A percentile compares a stretch with the other conserved stretches of the same genome.
phyloP scores from a whole-genome alignment of 2,329 filamentous ascomycete genomes.

The Fusarium sp. region DNA sequence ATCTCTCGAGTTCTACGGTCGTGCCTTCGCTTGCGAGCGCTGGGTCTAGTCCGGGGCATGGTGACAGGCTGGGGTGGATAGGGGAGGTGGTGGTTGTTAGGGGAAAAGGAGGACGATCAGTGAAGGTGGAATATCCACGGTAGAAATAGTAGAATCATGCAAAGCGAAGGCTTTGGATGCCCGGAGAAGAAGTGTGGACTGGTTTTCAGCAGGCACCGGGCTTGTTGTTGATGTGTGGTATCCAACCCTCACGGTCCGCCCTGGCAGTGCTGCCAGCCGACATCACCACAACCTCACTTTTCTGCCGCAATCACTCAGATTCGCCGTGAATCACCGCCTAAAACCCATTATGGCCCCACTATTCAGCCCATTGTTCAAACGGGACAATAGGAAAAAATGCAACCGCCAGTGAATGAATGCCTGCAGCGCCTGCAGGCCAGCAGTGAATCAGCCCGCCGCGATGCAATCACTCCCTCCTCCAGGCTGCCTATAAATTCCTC shows the following conservation, averaged over 20 bases:
- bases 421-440: no score
- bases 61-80: not conserved
- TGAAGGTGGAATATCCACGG: not conserved
- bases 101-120: not conserved
- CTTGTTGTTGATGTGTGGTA: not conserved
- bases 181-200: not conserved
- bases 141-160: not conserved
- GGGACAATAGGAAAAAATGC: constrained; percentile 8
- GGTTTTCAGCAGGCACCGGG: not conserved
- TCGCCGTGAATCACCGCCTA: constrained; percentile 7
- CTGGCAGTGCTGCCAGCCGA: constrained; percentile 5
- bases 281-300: constrained; percentile 5
- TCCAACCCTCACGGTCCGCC: not conserved
- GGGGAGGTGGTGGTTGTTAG: not conserved
- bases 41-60: constrained; percentile 3
- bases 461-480: not conserved
- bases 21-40: not conserved
- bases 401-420: not conserved
- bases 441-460: not conserved
- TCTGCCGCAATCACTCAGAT: constrained; percentile 1
- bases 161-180: not conserved
- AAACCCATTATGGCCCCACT: not conserved
- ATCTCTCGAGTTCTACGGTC: not conserved
- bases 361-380: not conserved
- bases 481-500: constrained; percentile 26